Percentiles rank a stretch among this genome's conserved stretches.
Conservation (phyloP, 805 yeast species). For the Wickerhamomyces mucosus region DNA sequence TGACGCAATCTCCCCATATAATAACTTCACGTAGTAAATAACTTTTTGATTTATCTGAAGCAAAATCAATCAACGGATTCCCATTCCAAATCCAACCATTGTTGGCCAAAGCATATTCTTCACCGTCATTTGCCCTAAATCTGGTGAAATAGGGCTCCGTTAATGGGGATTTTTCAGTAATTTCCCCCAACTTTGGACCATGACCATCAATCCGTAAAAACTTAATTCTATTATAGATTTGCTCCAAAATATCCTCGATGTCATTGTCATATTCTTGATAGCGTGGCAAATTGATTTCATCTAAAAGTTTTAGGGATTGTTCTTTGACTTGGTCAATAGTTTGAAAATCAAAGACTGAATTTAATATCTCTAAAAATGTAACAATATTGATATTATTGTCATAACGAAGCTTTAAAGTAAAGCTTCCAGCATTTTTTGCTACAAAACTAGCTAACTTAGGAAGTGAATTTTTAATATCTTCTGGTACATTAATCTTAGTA, state of each 20-base stretch:
- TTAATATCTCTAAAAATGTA: constrained; percentile 45
- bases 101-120: constrained; percentile 70
- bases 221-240: constrained; percentile 66
- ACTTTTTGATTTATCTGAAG: constrained; percentile 67
- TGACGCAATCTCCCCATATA: constrained; percentile 97
- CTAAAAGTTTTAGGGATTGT: constrained; percentile 46
- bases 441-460: constrained; percentile 41
- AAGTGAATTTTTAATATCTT: constrained; percentile 28
- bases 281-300: constrained; percentile 67
- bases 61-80: constrained; percentile 88
- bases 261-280: constrained; percentile 75
- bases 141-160: constrained; percentile 86
- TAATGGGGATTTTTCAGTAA: constrained; percentile 49
- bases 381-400: constrained; percentile 43
- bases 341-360: constrained; percentile 21
- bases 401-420: constrained; percentile 36
- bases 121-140: constrained; percentile 42
- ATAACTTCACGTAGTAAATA: constrained; percentile 88
- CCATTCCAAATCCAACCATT: constrained; percentile 99
- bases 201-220: constrained; percentile 67
- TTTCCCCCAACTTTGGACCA: constrained; percentile 75
- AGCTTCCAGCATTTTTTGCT: constrained; percentile 27
- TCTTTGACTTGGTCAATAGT: constrained; percentile 21
- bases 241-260: constrained; percentile 49
- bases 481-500: constrained; percentile 35